Base-by-base conservation (phyloP, 169 alveolate species). In the Cryptosporidium sp. region DNA sequence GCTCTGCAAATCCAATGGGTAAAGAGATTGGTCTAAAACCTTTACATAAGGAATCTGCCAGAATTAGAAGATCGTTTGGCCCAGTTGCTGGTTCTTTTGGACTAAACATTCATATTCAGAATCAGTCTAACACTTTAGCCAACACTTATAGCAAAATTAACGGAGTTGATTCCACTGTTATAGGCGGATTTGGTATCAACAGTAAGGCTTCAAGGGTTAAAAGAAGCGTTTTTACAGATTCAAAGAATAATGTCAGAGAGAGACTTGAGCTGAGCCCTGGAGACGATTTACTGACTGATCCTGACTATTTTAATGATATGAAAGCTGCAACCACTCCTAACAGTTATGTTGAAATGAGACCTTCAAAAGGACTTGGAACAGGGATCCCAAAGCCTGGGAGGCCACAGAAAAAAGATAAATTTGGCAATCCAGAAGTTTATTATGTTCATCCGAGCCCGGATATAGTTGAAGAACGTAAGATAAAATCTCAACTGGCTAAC, bases 341-440 rank as follows among this genome's bases (percentile, higher is more conserved):
- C 43, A 73, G 55, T 10, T 80, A 80, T 33, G 43, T 80, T 26
- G 74, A 62, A 41, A 62, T 65, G 68, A 80, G 61, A 41, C 89
- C 89, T 8, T 41, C 48, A 31, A 62, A 48, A 23, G 89, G 89
- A 21, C 31, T 35, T 7, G 89, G 89, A 14, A 23, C 80, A 9
- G 89, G 89, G 3, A 29, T 37, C n/a, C 89, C 89, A n/a, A 80
- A 26, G n/a, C 65, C 70, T 41, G 89, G 89, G 29, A 59, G 41
- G 35, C 26, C 26, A 18, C 80, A 21, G 14, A 37, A 33, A 65
- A 43, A 45, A 8, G 26, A 43, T 62, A 80, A 61, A 43, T 41
- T 18, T 12, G 51, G 68, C 18, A 43, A 12, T n/a, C 80, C 80
- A 6, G n/a, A 16, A 26, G 70, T 43, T 41, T 21, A 26, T 8